A percentile compares a stretch with the other conserved stretches of the same genome.
Evolutionary conservation across 495 filamentous ascomycete genomes (phyloP).

Genomic region (Physcia stellaris): DNA sequence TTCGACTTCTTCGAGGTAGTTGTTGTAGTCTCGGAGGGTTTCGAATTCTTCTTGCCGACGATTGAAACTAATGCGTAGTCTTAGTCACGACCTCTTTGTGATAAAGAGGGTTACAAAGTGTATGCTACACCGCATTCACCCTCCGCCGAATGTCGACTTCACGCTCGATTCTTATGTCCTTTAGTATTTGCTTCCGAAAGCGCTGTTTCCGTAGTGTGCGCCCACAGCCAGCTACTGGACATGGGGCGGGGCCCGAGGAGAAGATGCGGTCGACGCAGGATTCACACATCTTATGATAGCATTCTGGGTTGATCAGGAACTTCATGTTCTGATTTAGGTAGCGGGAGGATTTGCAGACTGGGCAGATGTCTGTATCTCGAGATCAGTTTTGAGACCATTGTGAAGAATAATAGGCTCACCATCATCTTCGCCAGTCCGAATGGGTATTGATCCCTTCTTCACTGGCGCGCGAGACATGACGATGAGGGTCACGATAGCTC

Average conservation of each 20-base stretch:
- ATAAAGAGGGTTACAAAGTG: conserved; percentile 2
- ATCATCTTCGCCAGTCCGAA: conserved; percentile 35
- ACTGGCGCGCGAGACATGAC: conserved; percentile 11
- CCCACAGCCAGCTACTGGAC: conserved; percentile 75
- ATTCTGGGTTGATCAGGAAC: conserved; percentile 93
- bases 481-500: neutral
- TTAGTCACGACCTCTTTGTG: too few species aligned
- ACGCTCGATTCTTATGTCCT: conserved; percentile 77
- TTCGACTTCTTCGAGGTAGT: conserved; percentile 91
- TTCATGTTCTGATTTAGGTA: conserved; percentile 89
- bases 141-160: conserved; percentile 84
- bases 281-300: conserved; percentile 97
- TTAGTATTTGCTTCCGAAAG: conserved; percentile 82
- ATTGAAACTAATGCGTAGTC: conserved; percentile 50
- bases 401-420: conserved; percentile 21
- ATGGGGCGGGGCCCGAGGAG: conserved; percentile 75
- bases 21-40: conserved; percentile 65
- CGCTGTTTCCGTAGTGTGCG: conserved; percentile 70
- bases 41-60: conserved; percentile 82
- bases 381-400: neutral
- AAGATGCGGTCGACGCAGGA: conserved; percentile 92
- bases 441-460: conserved; percentile 6
- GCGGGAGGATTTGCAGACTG: conserved; percentile 87
- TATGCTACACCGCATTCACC: conserved; percentile 50
- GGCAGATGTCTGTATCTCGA: conserved; percentile 60